Base-by-base conservation (phyloP, 306 rosid genomes). In the Psophocarpus tetragonolobus region DNA sequence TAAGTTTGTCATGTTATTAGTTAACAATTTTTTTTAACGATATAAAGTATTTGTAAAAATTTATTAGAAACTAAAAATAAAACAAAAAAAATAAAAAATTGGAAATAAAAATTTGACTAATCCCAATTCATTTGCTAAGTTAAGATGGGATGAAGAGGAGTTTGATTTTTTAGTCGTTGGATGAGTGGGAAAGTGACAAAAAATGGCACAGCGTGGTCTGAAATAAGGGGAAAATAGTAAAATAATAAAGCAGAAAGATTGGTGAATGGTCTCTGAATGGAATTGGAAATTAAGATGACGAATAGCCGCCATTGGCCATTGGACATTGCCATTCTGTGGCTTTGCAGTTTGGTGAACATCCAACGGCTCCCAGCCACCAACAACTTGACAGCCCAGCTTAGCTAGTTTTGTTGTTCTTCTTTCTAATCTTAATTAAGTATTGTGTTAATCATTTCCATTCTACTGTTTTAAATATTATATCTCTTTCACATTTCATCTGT, bases 311-410 rank as follows among this genome's bases (percentile, higher is more conserved):
- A n/a, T n/a, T n/a, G n/a, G n/a, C n/a, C n/a, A 79, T 48, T 57
- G 30, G 72, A 44, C 64, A 64, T 69, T 23, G 17, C 7, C 20
- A 4, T 14, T 17, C 51, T 45, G 17, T 33, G 73, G 63, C 8
- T 67, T 27, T 58, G 72, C 44, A 70, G 76, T 80, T 80, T 84
- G 82, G 84, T 75, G 68, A 75, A 72, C 87, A 35, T 70, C 82
- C 82, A 75, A 74, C 77, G 73, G 73, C 42, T 83, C 71, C 51
- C 75, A 72, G 29, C 26, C 75, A 77, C 68, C 26, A 71, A 77
- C 68, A 76, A 80, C 87, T 33, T 69, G 79, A 75, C 75, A 62
- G 0, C 78, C 26, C 39, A 41, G 27, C 58, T 63, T 80, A 4
- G 67, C 61, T 69, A 70, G 35, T 51, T 56, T 26, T 24, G 75